Conservation (phyloP, 768 basidiomycete genomes). For the Xerocomus brunneocitrinus region DNA sequence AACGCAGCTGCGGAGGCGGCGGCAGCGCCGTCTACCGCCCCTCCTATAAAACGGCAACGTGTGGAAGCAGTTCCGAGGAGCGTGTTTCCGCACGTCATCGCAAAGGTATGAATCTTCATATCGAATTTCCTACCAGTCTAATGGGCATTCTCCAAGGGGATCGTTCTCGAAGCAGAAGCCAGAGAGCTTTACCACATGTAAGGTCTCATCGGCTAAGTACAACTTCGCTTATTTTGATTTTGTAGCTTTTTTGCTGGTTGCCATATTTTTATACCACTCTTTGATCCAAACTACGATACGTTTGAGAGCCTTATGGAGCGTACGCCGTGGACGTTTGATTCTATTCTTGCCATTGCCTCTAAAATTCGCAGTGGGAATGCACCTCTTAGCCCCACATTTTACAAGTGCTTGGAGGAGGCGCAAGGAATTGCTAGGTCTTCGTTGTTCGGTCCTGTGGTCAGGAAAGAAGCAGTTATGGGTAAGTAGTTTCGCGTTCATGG, state of each 20-base stretch:
- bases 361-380: slow-evolving; percentile 91
- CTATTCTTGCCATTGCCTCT: slow-evolving; percentile 86
- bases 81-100: slow-evolving; percentile 85
- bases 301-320: slow-evolving; percentile 90
- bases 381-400: slow-evolving; percentile 79
- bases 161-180: slow-evolving; percentile 82
- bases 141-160: slow-evolving; percentile 46
- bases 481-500: slow-evolving; percentile 19
- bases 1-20: slow-evolving; percentile 95
- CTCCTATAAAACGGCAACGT: slow-evolving; percentile 76
- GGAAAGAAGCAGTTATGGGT: slow-evolving; percentile 95
- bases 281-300: slow-evolving; percentile 90
- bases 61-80: slow-evolving; percentile 80
- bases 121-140: not conserved
- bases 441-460: slow-evolving; percentile 87
- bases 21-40: slow-evolving; percentile 62
- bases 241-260: slow-evolving; percentile 91
- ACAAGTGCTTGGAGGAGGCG: slow-evolving; percentile 89
- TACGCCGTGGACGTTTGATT: slow-evolving; percentile 94
- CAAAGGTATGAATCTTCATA: slow-evolving; percentile 51
- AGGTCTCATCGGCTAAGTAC: slow-evolving; percentile 27
- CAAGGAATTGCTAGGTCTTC: slow-evolving; percentile 93
- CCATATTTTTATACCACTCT: slow-evolving; percentile 93
- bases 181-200: slow-evolving; percentile 90
- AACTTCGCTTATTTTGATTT: slow-evolving; percentile 2